Conservation (phyloP, 192 early-diverging fungal species). For the Coemansia sp. region DNA sequence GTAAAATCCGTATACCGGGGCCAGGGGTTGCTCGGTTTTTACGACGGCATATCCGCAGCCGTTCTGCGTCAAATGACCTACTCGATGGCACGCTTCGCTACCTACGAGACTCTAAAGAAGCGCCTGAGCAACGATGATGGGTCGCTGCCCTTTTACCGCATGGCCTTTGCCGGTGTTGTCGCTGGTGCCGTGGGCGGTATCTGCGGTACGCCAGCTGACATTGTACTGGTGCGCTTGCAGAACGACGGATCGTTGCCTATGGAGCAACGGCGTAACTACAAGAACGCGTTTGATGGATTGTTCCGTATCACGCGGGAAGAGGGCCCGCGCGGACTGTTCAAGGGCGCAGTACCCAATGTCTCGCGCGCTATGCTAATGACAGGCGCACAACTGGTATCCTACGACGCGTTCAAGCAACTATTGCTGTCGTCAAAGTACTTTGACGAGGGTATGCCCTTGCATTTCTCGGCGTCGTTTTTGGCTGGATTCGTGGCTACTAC, state of each 20-base stretch:
- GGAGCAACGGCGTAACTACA: conserved; percentile 71
- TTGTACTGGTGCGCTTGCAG: conserved; percentile 82
- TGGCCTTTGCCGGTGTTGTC: conserved; percentile 29
- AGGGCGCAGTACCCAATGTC: conserved; percentile 89
- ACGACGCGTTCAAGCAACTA: conserved; percentile 79
- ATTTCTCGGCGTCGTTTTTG: conserved; percentile 72
- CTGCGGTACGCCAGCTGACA: conserved; percentile 79
- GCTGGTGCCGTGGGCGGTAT: conserved; percentile 64
- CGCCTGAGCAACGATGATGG: conserved; percentile 54
- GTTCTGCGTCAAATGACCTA: conserved; percentile 80
- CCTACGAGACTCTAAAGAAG: conserved; percentile 73
- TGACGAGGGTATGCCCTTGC: conserved; percentile 65
- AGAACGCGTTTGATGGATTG: conserved; percentile 73
- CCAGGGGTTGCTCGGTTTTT: conserved; percentile 71
- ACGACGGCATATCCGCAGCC: conserved; percentile 70
- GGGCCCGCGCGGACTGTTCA: conserved; percentile 76
- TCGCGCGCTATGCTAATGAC: conserved; percentile 90
- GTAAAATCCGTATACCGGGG: conserved; percentile 69
- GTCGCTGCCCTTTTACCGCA: conserved; percentile 50
- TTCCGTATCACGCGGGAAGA: conserved; percentile 80
- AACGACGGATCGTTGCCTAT: conserved; percentile 73
- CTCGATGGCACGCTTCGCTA: conserved; percentile 78
- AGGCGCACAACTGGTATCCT: conserved; percentile 69
- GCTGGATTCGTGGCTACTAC: conserved; percentile 79
- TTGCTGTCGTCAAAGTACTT: conserved; percentile 63